Evolutionary conservation across 2,329 filamentous ascomycete genomes (phyloP).

Genomic region (Esteya vermicola): DNA sequence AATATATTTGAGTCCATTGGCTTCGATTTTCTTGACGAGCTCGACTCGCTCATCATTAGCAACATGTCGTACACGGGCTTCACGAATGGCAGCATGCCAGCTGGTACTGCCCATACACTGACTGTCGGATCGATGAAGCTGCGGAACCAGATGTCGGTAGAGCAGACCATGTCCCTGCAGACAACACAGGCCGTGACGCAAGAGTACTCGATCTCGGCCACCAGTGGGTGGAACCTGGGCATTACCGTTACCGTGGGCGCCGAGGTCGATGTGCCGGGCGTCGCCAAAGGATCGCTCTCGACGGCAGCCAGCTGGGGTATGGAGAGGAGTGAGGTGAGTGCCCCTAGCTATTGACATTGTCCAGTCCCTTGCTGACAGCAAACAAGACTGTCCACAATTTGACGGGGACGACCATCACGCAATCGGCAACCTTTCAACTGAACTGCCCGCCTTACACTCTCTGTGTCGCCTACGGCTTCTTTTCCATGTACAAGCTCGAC

Average conservation of each 20-base stretch:
- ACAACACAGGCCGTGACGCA: not conserved
- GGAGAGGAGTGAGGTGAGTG: too few species aligned
- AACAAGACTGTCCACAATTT: not conserved
- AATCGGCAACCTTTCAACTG: not conserved
- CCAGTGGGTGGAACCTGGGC: not conserved
- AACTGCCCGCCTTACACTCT: not conserved
- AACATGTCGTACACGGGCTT: not conserved
- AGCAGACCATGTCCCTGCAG: not conserved
- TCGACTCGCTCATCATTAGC: not conserved
- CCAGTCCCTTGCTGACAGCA: too few species aligned
- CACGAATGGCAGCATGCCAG: not conserved
- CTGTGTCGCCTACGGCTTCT: not conserved
- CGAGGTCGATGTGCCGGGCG: not conserved
- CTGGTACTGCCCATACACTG: not conserved
- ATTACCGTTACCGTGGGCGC: not conserved
- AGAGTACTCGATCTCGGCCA: not conserved
- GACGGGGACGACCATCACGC: not conserved
- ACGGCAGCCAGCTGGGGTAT: not conserved
- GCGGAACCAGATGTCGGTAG: not conserved
- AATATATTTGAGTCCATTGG: not conserved
- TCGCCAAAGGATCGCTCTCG: not conserved
- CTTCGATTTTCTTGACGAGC: not conserved
- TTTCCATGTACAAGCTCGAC: constrained; percentile 1
- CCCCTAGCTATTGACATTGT: too few species aligned
- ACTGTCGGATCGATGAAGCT: not conserved